A percentile compares a stretch with the other conserved stretches of the same genome.
These are phyloP conservation scores for Trichoderma erinaceum DNA, from an alignment of 495 filamentous ascomycete species.

Conservation along the genomic window DNA sequence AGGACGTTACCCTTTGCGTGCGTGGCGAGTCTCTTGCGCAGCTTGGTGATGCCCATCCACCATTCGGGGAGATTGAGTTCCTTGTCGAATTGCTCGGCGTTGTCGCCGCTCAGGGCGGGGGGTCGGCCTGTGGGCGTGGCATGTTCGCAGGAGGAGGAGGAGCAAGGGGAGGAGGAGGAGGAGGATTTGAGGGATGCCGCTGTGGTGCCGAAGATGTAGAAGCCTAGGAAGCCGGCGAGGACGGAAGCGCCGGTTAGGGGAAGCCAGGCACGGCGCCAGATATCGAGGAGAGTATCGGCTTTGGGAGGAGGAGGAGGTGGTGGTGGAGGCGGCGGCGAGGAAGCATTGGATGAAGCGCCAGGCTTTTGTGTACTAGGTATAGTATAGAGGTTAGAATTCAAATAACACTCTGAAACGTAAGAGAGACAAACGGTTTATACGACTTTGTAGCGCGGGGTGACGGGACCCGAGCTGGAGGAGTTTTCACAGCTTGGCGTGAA, in stretches of 20 bases:
- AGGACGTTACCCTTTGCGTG: constrained; percentile 73
- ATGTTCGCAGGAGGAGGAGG: constrained; percentile 10
- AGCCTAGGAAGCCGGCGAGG: constrained; percentile 25
- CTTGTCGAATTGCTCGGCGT: constrained; percentile 27
- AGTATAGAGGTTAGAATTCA: not conserved
- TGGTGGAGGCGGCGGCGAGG: not conserved
- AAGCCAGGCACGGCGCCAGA: constrained; percentile 20
- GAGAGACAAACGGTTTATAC: constrained; percentile 14
- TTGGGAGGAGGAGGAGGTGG: constrained; percentile 18
- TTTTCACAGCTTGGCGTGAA: constrained; percentile 13
- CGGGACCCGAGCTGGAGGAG: not conserved
- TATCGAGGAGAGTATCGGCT: constrained; percentile 12
- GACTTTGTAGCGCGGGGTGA: not conserved
- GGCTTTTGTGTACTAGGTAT: not conserved
- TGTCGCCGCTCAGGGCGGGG: constrained; percentile 17
- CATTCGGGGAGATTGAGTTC: constrained; percentile 54
- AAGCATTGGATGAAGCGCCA: no score
- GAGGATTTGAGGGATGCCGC: constrained; percentile 23
- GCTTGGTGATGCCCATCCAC: constrained; percentile 54
- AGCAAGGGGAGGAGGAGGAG: not conserved
- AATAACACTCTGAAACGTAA: not conserved
- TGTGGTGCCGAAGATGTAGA: constrained; percentile 24
- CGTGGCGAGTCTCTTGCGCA: constrained; percentile 55
- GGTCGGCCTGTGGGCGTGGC: constrained; percentile 16
- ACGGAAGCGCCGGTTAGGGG: constrained; percentile 27